Evolutionary conservation across 169 alveolate species (phyloP).

Genomic region (Cyclospora cayetanensis): DNA sequence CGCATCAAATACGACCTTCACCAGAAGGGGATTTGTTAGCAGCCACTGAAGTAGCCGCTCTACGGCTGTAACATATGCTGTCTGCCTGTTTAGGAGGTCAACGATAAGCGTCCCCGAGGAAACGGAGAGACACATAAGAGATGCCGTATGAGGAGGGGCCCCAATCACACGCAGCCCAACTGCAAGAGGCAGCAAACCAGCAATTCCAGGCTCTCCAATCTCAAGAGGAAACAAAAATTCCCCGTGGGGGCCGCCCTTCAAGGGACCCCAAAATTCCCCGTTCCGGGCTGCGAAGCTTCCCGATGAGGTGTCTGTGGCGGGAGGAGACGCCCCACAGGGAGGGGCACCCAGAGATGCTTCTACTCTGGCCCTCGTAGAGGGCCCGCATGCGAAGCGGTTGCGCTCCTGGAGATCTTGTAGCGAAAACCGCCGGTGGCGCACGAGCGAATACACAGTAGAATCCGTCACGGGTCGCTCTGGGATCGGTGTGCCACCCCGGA

Average conservation of each 20-base stretch:
- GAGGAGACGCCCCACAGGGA: background rate
- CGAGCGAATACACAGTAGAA: background rate
- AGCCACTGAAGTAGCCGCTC: slow-evolving; percentile 15
- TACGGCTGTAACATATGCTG: background rate
- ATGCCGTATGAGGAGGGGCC: background rate
- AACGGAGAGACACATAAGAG: background rate
- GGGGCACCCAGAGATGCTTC: background rate
- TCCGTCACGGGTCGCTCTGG: background rate
- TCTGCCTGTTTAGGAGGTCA: background rate
- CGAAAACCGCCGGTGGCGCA: background rate
- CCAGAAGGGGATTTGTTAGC: background rate
- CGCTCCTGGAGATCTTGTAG: background rate
- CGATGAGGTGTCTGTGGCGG: background rate
- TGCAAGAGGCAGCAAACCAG: background rate
- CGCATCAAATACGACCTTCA: background rate
- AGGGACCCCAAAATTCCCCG: background rate
- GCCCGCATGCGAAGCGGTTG: background rate
- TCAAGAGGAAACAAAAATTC: background rate
- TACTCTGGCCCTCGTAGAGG: background rate
- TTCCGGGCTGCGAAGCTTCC: background rate
- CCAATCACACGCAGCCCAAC: background rate
- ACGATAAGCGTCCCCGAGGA: background rate
- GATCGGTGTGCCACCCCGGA: background rate
- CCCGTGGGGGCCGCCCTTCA: background rate
- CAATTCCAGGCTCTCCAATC: background rate